phyloP scores from a whole-genome alignment of 768 basidiomycete genomes.

The Suillus americanus region DNA sequence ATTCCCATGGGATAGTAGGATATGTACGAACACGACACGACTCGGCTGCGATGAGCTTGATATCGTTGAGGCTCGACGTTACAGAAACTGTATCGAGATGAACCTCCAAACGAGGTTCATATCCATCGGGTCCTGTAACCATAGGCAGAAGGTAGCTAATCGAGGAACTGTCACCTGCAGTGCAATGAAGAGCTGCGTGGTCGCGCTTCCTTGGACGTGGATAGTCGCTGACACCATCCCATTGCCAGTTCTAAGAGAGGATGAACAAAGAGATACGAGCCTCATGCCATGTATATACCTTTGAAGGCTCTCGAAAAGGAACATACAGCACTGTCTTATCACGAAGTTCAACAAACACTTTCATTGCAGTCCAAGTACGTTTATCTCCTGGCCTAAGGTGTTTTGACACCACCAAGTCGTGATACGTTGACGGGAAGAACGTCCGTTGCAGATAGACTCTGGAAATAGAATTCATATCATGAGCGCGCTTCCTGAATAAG shows the following conservation, averaged over 20 bases:
- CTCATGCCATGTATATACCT: conserved; percentile 44
- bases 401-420: conserved; percentile 54
- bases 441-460: conserved; percentile 75
- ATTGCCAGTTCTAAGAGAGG: conserved; percentile 79
- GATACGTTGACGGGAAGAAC: conserved; percentile 84
- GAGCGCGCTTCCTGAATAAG: background rate
- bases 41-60: conserved; percentile 72
- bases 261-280: background rate
- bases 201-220: conserved; percentile 59
- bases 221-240: conserved; percentile 62
- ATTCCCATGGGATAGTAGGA: conserved; percentile 1
- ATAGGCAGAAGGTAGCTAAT: conserved; percentile 85
- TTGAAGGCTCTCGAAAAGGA: conserved; percentile 92
- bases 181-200: conserved; percentile 70
- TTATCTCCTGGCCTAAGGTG: conserved; percentile 73
- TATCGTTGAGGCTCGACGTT: conserved; percentile 87
- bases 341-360: conserved; percentile 77
- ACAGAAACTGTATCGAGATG: conserved; percentile 78
- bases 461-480: conserved; percentile 8
- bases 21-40: conserved; percentile 64
- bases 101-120: conserved; percentile 75
- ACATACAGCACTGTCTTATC: conserved; percentile 76
- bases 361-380: conserved; percentile 80
- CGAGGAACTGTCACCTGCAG: conserved; percentile 78
- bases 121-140: conserved; percentile 71